Percentiles rank a stretch among this genome's conserved stretches.
phyloP scores from a whole-genome alignment of 345 rosid genomes.

The Noccaea bulbosa region DNA sequence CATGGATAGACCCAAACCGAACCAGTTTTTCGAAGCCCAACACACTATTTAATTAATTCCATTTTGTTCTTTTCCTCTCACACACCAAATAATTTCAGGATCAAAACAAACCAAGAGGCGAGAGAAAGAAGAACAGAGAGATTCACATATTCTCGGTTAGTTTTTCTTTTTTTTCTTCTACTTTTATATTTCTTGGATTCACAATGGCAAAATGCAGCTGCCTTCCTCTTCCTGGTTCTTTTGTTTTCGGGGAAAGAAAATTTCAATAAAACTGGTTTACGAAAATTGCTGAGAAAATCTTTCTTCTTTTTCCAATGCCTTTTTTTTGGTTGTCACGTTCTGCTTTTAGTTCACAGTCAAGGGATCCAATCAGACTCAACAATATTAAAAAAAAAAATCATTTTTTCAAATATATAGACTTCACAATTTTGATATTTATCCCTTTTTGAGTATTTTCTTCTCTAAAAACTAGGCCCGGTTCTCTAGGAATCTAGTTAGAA shows the following conservation, averaged over 20 bases:
- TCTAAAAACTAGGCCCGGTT: slow-evolving; percentile 6
- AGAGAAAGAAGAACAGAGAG: background rate
- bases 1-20: slow-evolving; percentile 28
- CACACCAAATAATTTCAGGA: background rate
- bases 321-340: background rate
- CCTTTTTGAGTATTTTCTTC: background rate
- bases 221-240: slow-evolving; percentile 11
- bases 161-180: background rate
- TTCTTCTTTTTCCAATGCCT: background rate
- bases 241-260: background rate
- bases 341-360: background rate
- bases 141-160: slow-evolving; percentile 25
- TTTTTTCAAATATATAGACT: background rate
- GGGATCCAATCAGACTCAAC: background rate
- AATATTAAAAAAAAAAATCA: background rate
- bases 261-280: background rate
- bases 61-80: background rate
- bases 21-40: slow-evolving; percentile 22
- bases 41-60: background rate
- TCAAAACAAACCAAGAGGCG: background rate
- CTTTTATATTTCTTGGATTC: background rate
- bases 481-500: slow-evolving; percentile 23
- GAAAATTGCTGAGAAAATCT: background rate
- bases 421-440: background rate
- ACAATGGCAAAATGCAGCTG: slow-evolving; percentile 9